Evolutionary conservation across 2,329 filamentous ascomycete species (phyloP), one percentile per base, ranked within the genome.

Genomic region (Aschersonia sp.): DNA sequence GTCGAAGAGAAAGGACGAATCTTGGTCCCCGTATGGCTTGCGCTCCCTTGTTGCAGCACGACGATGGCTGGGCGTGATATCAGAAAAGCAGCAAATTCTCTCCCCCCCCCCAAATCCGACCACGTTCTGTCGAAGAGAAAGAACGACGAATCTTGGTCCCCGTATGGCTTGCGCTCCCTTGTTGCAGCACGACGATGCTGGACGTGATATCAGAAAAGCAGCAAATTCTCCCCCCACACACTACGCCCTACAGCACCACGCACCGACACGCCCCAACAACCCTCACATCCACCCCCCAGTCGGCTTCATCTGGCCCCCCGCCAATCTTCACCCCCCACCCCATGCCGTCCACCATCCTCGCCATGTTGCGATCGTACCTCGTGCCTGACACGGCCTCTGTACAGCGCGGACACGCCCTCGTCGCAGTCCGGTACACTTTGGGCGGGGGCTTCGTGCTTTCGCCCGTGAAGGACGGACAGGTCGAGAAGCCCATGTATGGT

Each of bases 401-500:
- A 5, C 61, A 61, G 28, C 58, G 58, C 38, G 67, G 72, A 51
- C 69, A 73, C 38, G 61, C 59, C 45, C 66, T 60, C 52, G 52
- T 61, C 50, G 48, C 58, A 44, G 62, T 73, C 46, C 53, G 54
- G 50, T 65, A 62, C 49, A 64, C 55, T 9, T 56, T 55, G 2
- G 67, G 67, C 30, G 59, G 51, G 28, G 60, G 56, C 51, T 68
- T 66, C 46, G 65, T 55, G 32, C 57, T 55, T 53, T 65, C 62
- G 47, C 40, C 20, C 45, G 40, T 9, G 52, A 77, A 72, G 40
- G 48, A 51, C 0, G 60, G 55, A 59, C 75, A 79, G 31, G 61
- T 71, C 50, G 58, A 60, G 61, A 78, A 77, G 50, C 74, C 73
- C 59, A 66, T 65, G 9, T 68, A 68, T 0, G 71, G 71, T 4